These are phyloP conservation scores for Beauveria asiatica DNA, from an alignment of 2,329 filamentous ascomycete genomes.

Conservation along the genomic window DNA sequence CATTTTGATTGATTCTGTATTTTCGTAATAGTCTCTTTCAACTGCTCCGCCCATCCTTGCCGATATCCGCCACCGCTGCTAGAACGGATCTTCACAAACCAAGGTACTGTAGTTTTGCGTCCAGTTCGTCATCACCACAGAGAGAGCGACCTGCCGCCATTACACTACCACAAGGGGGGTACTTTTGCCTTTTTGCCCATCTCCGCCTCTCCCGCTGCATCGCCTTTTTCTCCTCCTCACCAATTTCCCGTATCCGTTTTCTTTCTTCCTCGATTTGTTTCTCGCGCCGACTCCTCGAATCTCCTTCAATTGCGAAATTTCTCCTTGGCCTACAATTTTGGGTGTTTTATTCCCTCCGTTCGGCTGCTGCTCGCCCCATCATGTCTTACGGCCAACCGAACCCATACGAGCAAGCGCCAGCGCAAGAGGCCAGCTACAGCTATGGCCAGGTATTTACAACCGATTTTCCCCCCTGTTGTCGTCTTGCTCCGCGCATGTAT, in stretches of 20 bases:
- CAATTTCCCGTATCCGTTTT: not conserved
- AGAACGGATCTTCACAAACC: not conserved
- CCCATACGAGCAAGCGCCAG: conserved; percentile 50
- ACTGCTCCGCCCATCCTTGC: too few relatives aligned
- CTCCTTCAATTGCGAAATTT: not conserved
- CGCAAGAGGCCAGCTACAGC: conserved; percentile 38
- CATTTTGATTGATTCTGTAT: too few relatives aligned
- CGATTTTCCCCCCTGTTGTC: not conserved
- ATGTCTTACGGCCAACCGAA: conserved; percentile 59
- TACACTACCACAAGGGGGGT: not conserved
- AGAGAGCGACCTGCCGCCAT: not conserved
- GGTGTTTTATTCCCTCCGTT: not conserved
- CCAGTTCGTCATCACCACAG: conserved; percentile 1
- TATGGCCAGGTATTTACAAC: conserved; percentile 31
- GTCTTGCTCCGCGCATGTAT: not conserved
- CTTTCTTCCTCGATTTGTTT: not conserved
- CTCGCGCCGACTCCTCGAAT: not conserved
- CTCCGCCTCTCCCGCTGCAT: conserved; percentile 6
- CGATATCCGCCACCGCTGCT: not conserved
- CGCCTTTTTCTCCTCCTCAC: not conserved
- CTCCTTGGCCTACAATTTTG: not conserved
- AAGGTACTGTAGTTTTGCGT: not conserved
- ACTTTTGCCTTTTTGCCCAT: conserved; percentile 3
- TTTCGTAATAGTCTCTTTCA: too few relatives aligned
- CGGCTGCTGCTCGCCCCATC: conserved; percentile 14